Evolutionary conservation across 495 filamentous ascomycete species (phyloP).

Genomic region (Monascus purpureus): DNA sequence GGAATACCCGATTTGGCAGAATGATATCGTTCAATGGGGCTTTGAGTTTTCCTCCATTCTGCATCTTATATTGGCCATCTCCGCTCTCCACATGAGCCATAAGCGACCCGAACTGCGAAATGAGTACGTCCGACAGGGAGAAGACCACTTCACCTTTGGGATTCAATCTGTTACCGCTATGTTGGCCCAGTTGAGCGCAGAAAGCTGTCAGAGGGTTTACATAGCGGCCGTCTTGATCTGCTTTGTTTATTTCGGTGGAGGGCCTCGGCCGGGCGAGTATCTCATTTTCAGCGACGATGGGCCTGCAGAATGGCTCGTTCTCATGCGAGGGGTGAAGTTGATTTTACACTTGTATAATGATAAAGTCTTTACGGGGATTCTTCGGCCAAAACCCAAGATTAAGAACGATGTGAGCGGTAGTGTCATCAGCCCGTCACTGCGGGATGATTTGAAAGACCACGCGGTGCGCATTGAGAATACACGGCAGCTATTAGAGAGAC

Average conservation of each 20-base stretch:
- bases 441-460: conserved; percentile 10
- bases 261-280: conserved; percentile 23
- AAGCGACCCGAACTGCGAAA: conserved; percentile 15
- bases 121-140: conserved; percentile 21
- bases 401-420: not conserved
- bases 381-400: conserved; percentile 6
- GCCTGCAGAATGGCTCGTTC: conserved; percentile 27
- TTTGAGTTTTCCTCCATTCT: conserved; percentile 29
- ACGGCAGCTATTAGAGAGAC: conserved; percentile 3
- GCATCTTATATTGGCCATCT: conserved; percentile 29
- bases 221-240: conserved; percentile 30
- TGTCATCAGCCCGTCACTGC: conserved; percentile 6
- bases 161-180: conserved; percentile 27
- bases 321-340: conserved; percentile 27
- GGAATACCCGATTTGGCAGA: conserved; percentile 20
- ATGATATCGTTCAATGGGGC: conserved; percentile 25
- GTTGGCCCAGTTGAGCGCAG: conserved; percentile 17
- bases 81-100: conserved; percentile 28
- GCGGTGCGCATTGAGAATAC: conserved; percentile 5
- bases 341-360: conserved; percentile 13
- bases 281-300: conserved; percentile 28
- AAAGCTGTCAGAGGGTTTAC: conserved; percentile 32
- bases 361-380: conserved; percentile 17
- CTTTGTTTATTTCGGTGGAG: conserved; percentile 32
- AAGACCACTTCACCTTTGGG: conserved; percentile 32